Base-by-base conservation (phyloP, 805 yeast genomes). In the Metschnikowia aberdeeniae region DNA sequence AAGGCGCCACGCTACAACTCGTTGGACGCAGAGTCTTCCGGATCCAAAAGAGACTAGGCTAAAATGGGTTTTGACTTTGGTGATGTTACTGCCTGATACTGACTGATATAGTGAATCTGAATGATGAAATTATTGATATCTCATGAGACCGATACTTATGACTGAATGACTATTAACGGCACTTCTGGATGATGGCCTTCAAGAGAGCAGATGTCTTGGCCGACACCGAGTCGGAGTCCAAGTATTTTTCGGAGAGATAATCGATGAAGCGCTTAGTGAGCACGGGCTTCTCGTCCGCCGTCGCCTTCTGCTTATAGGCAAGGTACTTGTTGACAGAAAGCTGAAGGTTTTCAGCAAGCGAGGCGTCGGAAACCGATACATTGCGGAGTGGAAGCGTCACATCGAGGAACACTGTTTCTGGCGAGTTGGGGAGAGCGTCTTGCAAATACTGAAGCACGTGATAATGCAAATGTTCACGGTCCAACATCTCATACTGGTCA, bases 361-460 rank as follows among this genome's bases (percentile, higher is more conserved):
- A 56, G 4, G 72, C 65, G 45, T 69, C 66, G 4, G 61, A 61
- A 4, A 72, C 54, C 0, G 57, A 48, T 45, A 72, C 59, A 53
- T 75, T 77, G 60, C 95, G 79, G 28, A 89, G 68, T 6, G 92
- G 84, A 47, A 87, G 64, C 1, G 84, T 77, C 41, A 86, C 70
- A 60, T 84, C 92, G 43, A 78, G 60, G 31, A 75, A 50, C 29
- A 76, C 48, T 19, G 78, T 68, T 45, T 73, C 69, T 4, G 66
- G 54, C 46, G 70, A 70, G 6, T 65, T 51, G 12, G 73, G 64
- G 45, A 67, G 70, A 31, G 72, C 67, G 11, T 59, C 56, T 52
- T 73, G 73, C 52, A 86, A 64, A 56, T 72, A 76, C 41, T 72
- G 70, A 31, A 87, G 64, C 8, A 88, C 75, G 61, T 87, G 93